phyloP scores from a whole-genome alignment of 176 grass and related monocot genomes.

The Tillandsia fasciculata region DNA sequence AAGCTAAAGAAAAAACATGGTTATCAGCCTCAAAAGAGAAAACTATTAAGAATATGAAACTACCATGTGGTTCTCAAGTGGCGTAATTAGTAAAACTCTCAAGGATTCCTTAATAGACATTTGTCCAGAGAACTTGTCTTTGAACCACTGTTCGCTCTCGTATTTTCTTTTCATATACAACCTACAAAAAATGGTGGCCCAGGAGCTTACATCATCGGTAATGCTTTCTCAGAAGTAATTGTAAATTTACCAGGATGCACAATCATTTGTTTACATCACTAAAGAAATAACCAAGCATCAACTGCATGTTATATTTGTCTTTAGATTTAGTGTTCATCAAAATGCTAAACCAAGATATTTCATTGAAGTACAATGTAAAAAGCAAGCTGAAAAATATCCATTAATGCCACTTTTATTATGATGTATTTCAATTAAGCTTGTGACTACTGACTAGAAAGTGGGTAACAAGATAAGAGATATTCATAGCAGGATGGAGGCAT shows the following conservation, averaged over 20 bases:
- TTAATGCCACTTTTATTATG: no score
- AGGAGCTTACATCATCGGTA: neutral
- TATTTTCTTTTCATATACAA: constrained; percentile 72
- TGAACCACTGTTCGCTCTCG: constrained; percentile 60
- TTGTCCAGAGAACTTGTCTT: constrained; percentile 33
- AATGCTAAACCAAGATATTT: no score
- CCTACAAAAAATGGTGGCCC: constrained; percentile 27
- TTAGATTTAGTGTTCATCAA: no score
- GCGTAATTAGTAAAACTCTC: constrained; percentile 39
- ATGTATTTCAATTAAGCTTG: no score
- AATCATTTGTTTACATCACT: neutral
- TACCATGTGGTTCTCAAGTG: constrained; percentile 71
- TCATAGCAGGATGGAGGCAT: neutral
- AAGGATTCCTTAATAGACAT: constrained; percentile 75
- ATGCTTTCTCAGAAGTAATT: constrained; percentile 1
- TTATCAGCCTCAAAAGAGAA: constrained; percentile 1
- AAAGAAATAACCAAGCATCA: neutral
- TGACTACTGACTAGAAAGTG: no score
- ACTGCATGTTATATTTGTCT: no score
- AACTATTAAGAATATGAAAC: constrained; percentile 2
- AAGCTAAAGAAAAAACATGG: constrained; percentile 11
- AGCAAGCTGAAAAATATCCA: no score
- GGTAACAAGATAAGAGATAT: no score
- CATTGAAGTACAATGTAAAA: no score
- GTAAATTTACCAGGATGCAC: constrained; percentile 2